Evolutionary conservation across 1,139 yeast species (phyloP).

Genomic region (Taphrina populina): DNA sequence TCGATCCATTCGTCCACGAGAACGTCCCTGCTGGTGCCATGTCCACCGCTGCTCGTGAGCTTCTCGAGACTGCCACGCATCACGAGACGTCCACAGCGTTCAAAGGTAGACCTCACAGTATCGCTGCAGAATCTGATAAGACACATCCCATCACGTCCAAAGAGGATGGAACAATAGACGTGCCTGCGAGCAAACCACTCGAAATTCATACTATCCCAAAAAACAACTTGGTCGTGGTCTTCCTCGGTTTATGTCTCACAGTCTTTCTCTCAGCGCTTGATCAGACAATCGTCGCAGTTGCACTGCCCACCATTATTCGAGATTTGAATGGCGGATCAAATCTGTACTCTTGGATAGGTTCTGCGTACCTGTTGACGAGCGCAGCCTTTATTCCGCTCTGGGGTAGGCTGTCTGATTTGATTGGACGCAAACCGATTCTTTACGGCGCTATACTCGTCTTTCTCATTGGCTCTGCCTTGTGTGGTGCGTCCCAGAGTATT

Average conservation of each 20-base stretch:
- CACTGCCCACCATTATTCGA: conserved; percentile 57
- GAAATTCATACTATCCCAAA: conserved; percentile 18
- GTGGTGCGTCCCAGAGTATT: conserved; percentile 60
- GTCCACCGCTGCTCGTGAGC: conserved; percentile 3
- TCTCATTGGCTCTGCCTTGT: conserved; percentile 61
- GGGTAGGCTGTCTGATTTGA: conserved; percentile 61
- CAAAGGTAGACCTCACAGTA: neutral
- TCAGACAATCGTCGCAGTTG: conserved; percentile 64
- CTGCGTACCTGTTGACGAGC: conserved; percentile 55
- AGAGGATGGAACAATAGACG: conserved; percentile 2
- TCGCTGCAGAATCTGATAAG: neutral
- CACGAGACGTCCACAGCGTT: too few relatives aligned
- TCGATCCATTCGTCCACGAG: too few relatives aligned
- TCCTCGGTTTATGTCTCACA: conserved; percentile 50
- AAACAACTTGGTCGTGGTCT: conserved; percentile 46
- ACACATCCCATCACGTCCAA: neutral
- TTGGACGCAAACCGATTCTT: conserved; percentile 60
- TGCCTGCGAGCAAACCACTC: conserved; percentile 1
- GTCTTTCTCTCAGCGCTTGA: conserved; percentile 65
- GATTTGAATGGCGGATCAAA: conserved; percentile 57
- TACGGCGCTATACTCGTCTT: conserved; percentile 56
- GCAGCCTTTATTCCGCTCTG: conserved; percentile 60
- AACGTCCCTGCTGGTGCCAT: too few relatives aligned
- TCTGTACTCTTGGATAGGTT: conserved; percentile 52
- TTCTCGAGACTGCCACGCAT: neutral